Conservation (phyloP, 257 asterid species). For the Nyctanthes arbortristis region DNA sequence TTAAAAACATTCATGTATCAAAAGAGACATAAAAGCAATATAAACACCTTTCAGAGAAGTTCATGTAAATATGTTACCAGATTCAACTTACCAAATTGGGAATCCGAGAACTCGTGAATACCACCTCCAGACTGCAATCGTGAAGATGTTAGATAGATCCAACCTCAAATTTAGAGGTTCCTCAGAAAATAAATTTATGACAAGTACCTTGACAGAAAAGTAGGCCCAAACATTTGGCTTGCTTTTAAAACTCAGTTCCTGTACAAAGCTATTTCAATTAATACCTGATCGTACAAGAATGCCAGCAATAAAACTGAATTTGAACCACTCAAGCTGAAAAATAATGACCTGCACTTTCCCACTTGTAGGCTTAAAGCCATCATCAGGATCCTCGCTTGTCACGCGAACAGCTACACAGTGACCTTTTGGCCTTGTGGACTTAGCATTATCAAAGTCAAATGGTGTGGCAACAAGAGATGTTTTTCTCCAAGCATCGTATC, state of each 20-base stretch:
- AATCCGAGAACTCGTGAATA: conserved; percentile 98
- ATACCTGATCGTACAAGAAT: conserved; percentile 22
- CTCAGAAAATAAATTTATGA: conserved; percentile 14
- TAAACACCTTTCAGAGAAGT: not conserved
- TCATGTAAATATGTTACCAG: conserved; percentile 17
- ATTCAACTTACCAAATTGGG: conserved; percentile 89
- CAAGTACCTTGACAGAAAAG: conserved; percentile 92
- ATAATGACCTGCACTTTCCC: conserved; percentile 92
- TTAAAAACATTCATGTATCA: not conserved
- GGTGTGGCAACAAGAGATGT: conserved; percentile 75
- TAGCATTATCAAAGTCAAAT: conserved; percentile 91
- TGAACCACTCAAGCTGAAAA: conserved; percentile 9
- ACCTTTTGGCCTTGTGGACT: conserved; percentile 89
- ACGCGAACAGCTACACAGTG: conserved; percentile 99
- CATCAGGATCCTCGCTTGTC: conserved; percentile 99
- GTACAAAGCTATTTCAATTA: conserved; percentile 31
- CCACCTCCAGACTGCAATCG: conserved; percentile 98
- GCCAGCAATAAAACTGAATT: conserved; percentile 12
- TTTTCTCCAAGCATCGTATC: conserved; percentile 96
- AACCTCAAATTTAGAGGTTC: conserved; percentile 6
- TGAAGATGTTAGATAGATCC: conserved; percentile 32
- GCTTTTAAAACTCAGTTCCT: conserved; percentile 99
- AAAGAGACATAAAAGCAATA: not conserved
- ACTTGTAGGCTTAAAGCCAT: conserved; percentile 98
- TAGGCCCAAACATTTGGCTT: conserved; percentile 99